Percentiles rank a stretch among this genome's conserved stretches.
Evolutionary conservation across 805 yeast genomes (phyloP).

Genomic region (Hanseniaspora hatyaiensis): DNA sequence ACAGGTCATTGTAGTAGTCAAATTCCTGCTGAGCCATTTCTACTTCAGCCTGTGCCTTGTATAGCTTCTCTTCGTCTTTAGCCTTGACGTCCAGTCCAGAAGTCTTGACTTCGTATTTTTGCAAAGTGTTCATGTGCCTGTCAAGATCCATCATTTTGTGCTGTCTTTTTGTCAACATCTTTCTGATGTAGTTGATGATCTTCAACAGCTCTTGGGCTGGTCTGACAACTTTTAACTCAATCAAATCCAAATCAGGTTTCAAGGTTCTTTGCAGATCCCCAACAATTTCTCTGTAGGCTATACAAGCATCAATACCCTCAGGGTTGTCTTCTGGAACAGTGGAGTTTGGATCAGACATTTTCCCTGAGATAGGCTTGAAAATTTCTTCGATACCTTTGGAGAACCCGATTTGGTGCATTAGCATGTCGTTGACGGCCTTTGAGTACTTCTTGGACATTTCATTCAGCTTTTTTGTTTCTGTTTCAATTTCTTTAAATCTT

Average conservation of each 20-base stretch:
- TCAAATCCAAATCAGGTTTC: slow-evolving; percentile 85
- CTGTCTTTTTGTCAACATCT: slow-evolving; percentile 89
- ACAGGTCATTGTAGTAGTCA: slow-evolving; percentile 89
- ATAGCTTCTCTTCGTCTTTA: slow-evolving; percentile 85
- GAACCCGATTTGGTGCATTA: slow-evolving; percentile 85
- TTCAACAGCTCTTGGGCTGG: slow-evolving; percentile 86
- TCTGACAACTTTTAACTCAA: slow-evolving; percentile 74
- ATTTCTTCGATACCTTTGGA: slow-evolving; percentile 93
- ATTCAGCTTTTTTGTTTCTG: slow-evolving; percentile 76
- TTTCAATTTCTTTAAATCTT: slow-evolving; percentile 83
- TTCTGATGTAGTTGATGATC: slow-evolving; percentile 71
- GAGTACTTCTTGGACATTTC: slow-evolving; percentile 86
- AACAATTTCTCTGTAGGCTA: slow-evolving; percentile 79
- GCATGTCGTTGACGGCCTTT: slow-evolving; percentile 84
- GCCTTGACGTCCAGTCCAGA: slow-evolving; percentile 46
- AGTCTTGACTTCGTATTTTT: slow-evolving; percentile 67
- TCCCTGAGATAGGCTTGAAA: slow-evolving; percentile 90
- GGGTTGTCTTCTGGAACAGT: slow-evolving; percentile 87
- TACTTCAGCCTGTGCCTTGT: slow-evolving; percentile 78
- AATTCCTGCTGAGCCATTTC: slow-evolving; percentile 89
- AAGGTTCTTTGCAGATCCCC: slow-evolving; percentile 72
- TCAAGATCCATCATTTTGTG: slow-evolving; percentile 93
- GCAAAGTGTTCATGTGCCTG: slow-evolving; percentile 58
- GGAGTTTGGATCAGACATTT: slow-evolving; percentile 78
- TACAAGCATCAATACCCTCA: slow-evolving; percentile 89